Evolutionary conservation across 2,329 filamentous ascomycete species (phyloP).

Genomic region (Periconia sp.): DNA sequence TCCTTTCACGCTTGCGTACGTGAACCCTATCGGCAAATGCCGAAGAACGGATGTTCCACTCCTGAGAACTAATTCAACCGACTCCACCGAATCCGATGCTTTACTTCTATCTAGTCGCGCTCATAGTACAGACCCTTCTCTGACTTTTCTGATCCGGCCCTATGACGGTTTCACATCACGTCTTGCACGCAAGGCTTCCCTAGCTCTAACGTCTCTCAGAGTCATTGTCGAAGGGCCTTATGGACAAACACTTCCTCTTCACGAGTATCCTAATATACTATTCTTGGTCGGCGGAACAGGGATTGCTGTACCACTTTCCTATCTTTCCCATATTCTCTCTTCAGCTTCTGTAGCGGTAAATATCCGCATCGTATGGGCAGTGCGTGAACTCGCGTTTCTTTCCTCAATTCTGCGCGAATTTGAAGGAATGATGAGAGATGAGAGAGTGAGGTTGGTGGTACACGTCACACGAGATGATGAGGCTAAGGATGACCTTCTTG

Average conservation of each 20-base stretch:
- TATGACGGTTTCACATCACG: constrained; percentile 59
- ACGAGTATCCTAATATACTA: constrained; percentile 47
- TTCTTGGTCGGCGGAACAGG: constrained; percentile 46
- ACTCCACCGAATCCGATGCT: constrained; percentile 37
- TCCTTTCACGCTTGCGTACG: constrained; percentile 50
- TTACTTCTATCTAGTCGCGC: constrained; percentile 20
- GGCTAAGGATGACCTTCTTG: constrained; percentile 26
- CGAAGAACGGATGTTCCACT: no score
- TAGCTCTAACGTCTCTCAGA: constrained; percentile 26
- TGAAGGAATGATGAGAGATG: constrained; percentile 23
- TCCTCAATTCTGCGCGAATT: constrained; percentile 31
- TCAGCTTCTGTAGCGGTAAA: constrained; percentile 18
- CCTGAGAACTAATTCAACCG: constrained; percentile 12
- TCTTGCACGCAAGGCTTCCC: constrained; percentile 47
- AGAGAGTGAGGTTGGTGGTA: constrained; percentile 30
- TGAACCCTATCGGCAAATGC: no score
- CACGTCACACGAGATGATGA: constrained; percentile 35
- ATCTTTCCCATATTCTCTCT: constrained; percentile 27
- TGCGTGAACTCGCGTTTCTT: constrained; percentile 39
- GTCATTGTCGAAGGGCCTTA: constrained; percentile 60
- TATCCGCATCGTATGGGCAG: constrained; percentile 42
- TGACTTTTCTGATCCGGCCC: constrained; percentile 58
- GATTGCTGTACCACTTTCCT: constrained; percentile 39
- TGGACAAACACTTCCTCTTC: constrained; percentile 50
- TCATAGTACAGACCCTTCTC: constrained; percentile 7